Base-by-base conservation (phyloP, 768 basidiomycete species). In the Pleurotus eryngii region DNA sequence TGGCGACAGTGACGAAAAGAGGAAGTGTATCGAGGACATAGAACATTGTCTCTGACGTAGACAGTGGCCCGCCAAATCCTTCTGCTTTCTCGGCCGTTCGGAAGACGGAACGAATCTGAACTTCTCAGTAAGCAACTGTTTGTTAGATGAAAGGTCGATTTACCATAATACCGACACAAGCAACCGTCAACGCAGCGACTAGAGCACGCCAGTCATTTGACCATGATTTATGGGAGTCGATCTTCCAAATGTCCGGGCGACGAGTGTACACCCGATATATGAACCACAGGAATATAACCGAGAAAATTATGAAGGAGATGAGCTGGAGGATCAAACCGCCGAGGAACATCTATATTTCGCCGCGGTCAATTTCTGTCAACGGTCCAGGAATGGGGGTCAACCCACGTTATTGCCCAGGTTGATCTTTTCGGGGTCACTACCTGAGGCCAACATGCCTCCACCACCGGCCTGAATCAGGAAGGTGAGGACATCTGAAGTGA, bases 21-120 rank as follows among this genome's bases (percentile, higher is more conserved):
- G 84, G 84, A 3, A 84, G 69, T 3, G 82, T 75, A 66, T 88
- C 84, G 30, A 85, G 71, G 3, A 65, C 74, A 64, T 84, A 87
- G 66, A 86, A 84, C 62, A 72, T 81, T n/a, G 60, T 65, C 63
- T 85, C 84, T 5, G 72, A 74, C 8, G 74, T 78, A 4, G 77
- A 72, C 24, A 86, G 72, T 30, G 70, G 68, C 5, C 81, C 81
- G 5, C 60, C 47, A 63, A 66, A 83, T 7, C 85, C 86, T 64
- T 83, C 69, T 5, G 77, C 73, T 27, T 78, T 72, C 58, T 87
- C 85, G 15, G 72, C 71, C 8, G 69, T 68, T 56, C 70, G 57
- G 68, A 81, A 87, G 3, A 74, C 63, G 30, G 80, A 85, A 48
- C 85, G 84, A 57, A 82, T 71, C 80, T 81, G 48, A 20, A 20